Percentiles rank a stretch among this genome's conserved stretches.
These are phyloP conservation scores for Mariannaea sp. DNA, from an alignment of 2,329 filamentous ascomycete genomes.

Conservation along the genomic window DNA sequence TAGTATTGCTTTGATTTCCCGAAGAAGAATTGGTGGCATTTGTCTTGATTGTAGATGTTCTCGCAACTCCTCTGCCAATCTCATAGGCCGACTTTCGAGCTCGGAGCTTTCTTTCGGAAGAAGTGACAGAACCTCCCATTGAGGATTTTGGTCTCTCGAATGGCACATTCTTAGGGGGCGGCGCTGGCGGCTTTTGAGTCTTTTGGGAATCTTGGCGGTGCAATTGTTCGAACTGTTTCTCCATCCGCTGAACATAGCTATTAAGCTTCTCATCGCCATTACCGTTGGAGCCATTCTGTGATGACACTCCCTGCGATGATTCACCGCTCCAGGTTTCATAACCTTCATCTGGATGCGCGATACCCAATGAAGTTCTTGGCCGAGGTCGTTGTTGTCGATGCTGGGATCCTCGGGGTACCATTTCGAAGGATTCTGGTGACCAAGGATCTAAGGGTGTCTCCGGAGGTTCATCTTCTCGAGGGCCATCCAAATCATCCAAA, in stretches of 20 bases:
- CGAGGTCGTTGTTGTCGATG: slow-evolving; percentile 37
- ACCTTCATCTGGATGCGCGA: slow-evolving; percentile 64
- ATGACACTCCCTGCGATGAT: slow-evolving; percentile 55
- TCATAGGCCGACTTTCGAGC: slow-evolving; percentile 80
- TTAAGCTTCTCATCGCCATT: slow-evolving; percentile 67
- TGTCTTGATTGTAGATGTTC: slow-evolving; percentile 88
- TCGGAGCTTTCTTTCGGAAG: slow-evolving; percentile 55
- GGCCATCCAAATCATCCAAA: slow-evolving; percentile 61
- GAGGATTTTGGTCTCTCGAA: slow-evolving; percentile 64
- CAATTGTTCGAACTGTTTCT: slow-evolving; percentile 75
- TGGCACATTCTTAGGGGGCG: slow-evolving; percentile 56
- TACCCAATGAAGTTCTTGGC: slow-evolving; percentile 76
- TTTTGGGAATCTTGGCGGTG: slow-evolving; percentile 61
- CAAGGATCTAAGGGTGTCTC: slow-evolving; percentile 72
- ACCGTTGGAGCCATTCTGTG: slow-evolving; percentile 47
- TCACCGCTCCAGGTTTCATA: slow-evolving; percentile 63
- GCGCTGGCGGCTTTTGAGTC: slow-evolving; percentile 62
- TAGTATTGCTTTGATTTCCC: slow-evolving; percentile 72
- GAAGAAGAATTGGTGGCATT: slow-evolving; percentile 79
- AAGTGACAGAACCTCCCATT: slow-evolving; percentile 49
- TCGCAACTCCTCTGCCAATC: slow-evolving; percentile 69
- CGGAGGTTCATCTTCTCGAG: slow-evolving; percentile 59
- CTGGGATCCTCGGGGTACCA: slow-evolving; percentile 45
- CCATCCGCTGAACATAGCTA: slow-evolving; percentile 92
- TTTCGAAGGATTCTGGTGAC: slow-evolving; percentile 86